Evolutionary conservation across 306 rosid genomes (phyloP), one percentile per base, ranked within the genome.

Genomic region (Prunus mira): DNA sequence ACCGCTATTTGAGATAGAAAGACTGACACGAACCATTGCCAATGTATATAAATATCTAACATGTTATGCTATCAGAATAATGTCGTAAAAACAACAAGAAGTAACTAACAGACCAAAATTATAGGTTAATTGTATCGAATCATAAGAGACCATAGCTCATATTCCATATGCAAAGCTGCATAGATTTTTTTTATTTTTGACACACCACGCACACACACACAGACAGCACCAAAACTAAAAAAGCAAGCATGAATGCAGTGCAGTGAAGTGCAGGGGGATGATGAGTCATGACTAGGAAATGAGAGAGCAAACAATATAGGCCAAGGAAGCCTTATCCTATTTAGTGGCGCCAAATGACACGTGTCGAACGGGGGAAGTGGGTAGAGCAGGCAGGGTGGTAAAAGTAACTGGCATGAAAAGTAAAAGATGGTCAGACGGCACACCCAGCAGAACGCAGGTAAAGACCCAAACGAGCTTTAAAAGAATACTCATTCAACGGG

Each of bases 291-390:
- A 55, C 52, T 12, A 32, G 0, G 68, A 24, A 49, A 49, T 9
- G 65, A 22, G 46, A 10, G 74, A 25, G 49, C 71, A 61, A 61
- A 61, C 68, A 22, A 65, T n/a, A 52, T 2, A 74, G 58, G 79
- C 85, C 83, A 63, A 51, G 67, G 78, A 72, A 82, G 82, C 79
- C 89, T 91, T 91, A 89, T 91, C 96, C 82, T 4, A 64, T 38
- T 61, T 55, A 67, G 73, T 30, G 82, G 71, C 52, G 41, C 27
- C 41, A 12, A 10, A 15, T 2, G 74, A 84, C 92, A 84, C 82
- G 85, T 82, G 92, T 78, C 92, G 46, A 9, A 3, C 3, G 79
- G 81, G 96, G 93, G 86, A 63, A 54, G 34, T 4, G 61, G 73
- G 82, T 12, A 51, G 71, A 61, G 67, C 13, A 57, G 54, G 67